Percentiles rank a stretch among this genome's conserved stretches.
These are phyloP conservation scores for Claviceps paspali DNA, from an alignment of 2,329 filamentous ascomycete species.

Conservation along the genomic window DNA sequence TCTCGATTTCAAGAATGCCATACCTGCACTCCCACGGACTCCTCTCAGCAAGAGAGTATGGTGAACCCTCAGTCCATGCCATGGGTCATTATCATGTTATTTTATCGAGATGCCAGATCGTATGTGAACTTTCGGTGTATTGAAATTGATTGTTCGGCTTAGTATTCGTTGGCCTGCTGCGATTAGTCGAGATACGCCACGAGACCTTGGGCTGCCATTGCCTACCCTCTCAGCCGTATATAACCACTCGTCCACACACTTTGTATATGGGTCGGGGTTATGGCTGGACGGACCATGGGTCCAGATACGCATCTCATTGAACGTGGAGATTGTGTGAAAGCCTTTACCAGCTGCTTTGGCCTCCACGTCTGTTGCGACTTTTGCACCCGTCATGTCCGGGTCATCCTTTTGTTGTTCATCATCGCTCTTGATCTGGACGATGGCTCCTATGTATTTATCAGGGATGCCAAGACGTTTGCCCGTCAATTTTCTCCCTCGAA, in stretches of 20 bases:
- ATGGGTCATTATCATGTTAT: no score
- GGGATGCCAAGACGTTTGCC: constrained; percentile 55
- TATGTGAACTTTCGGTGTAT: no score
- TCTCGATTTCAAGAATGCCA: no score
- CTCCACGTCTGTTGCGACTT: constrained; percentile 13
- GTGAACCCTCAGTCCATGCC: no score
- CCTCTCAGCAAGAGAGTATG: no score
- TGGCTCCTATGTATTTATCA: constrained; percentile 51
- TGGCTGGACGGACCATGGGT: constrained; percentile 58
- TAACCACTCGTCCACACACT: constrained; percentile 70
- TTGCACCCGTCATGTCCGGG: constrained; percentile 18
- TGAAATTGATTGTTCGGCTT: not conserved
- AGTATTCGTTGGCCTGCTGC: not conserved
- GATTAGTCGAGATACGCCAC: not conserved
- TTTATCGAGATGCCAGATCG: no score
- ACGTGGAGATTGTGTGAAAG: constrained; percentile 38
- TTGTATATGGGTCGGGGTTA: constrained; percentile 52
- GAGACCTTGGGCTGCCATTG: not conserved
- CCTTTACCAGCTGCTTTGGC: constrained; percentile 13
- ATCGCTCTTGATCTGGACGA: constrained; percentile 29
- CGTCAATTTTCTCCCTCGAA: constrained; percentile 66
- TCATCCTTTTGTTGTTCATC: constrained; percentile 17
- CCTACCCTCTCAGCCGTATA: constrained; percentile 51
- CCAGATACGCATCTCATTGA: constrained; percentile 72
- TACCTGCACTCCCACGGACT: no score